A percentile compares a stretch with the other conserved stretches of the same genome.
These are phyloP conservation scores for Saccharomycopsis malanga DNA, from an alignment of 805 yeast genomes.

Conservation along the genomic window DNA sequence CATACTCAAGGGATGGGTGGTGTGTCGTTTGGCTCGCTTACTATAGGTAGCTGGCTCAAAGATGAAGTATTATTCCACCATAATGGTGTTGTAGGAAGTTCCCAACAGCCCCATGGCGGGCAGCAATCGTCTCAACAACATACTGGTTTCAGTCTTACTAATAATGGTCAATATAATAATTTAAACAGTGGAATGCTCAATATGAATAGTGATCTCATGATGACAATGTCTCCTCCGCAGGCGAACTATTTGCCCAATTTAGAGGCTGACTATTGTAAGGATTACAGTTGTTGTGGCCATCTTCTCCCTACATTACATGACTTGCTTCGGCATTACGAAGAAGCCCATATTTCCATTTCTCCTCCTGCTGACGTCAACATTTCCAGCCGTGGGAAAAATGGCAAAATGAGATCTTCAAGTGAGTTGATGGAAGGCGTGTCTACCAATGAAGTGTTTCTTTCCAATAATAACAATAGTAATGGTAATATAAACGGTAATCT, in stretches of 20 bases:
- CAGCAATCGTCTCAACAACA: not conserved
- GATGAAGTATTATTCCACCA: slow-evolving; percentile 74
- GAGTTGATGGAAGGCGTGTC: slow-evolving; percentile 80
- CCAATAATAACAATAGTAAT: slow-evolving; percentile 20
- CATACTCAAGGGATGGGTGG: slow-evolving; percentile 99
- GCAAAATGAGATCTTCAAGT: slow-evolving; percentile 38
- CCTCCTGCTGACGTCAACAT: slow-evolving; percentile 34
- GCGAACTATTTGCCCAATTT: slow-evolving; percentile 80
- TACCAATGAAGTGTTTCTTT: slow-evolving; percentile 84
- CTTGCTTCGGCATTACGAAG: slow-evolving; percentile 89
- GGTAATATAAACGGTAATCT: slow-evolving; percentile 23
- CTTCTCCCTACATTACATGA: slow-evolving; percentile 90
- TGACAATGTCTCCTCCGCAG: slow-evolving; percentile 57
- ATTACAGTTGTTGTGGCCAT: slow-evolving; percentile 94
- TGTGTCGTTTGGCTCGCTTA: slow-evolving; percentile 92
- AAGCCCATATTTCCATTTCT: slow-evolving; percentile 73
- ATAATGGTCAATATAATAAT: slow-evolving; percentile 17
- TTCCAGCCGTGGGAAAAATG: not conserved
- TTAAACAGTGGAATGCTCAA: slow-evolving; percentile 19
- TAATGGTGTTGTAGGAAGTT: slow-evolving; percentile 17
- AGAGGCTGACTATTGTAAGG: slow-evolving; percentile 95
- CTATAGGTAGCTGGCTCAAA: slow-evolving; percentile 92
- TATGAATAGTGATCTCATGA: slow-evolving; percentile 26
- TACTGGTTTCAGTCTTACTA: not conserved
- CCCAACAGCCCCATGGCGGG: slow-evolving; percentile 8